Conservation (phyloP, 2,329 filamentous ascomycete genomes). For the Trichoderma polysporum region DNA sequence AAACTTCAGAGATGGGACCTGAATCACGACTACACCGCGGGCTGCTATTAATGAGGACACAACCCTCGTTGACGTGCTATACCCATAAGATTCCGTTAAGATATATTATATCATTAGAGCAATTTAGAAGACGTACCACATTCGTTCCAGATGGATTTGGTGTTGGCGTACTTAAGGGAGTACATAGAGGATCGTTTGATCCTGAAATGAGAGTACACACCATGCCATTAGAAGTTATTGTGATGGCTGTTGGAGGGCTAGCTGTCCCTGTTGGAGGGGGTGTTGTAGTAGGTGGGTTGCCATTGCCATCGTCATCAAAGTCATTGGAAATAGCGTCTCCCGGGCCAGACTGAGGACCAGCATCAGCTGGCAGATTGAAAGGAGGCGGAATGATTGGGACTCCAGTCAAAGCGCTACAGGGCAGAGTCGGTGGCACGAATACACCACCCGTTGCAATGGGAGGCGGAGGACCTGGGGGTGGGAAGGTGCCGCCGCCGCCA, state of each 20-base stretch:
- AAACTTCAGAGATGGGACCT: conserved; percentile 9
- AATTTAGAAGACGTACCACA: conserved; percentile 16
- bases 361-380: neutral
- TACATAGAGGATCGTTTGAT: conserved; percentile 16
- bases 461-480: neutral
- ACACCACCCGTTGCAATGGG: neutral
- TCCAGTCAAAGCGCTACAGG: neutral
- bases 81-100: neutral
- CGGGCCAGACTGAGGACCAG: neutral
- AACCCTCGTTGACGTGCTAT: conserved; percentile 21
- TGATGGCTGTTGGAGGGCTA: neutral
- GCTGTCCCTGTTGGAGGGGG: neutral
- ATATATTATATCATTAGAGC: neutral
- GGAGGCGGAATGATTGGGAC: neutral
- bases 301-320: neutral
- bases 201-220: conserved; percentile 11
- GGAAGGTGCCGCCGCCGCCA: neutral
- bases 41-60: conserved; percentile 17
- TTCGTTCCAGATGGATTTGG: conserved; percentile 22
- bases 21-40: conserved; percentile 19
- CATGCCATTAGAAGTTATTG: conserved; percentile 13
- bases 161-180: neutral
- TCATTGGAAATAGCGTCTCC: neutral
- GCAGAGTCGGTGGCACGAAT: neutral
- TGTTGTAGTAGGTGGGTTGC: neutral